Evolutionary conservation across 164 flowering plant genomes (phyloP).

Genomic region (Vitis cinerea): DNA sequence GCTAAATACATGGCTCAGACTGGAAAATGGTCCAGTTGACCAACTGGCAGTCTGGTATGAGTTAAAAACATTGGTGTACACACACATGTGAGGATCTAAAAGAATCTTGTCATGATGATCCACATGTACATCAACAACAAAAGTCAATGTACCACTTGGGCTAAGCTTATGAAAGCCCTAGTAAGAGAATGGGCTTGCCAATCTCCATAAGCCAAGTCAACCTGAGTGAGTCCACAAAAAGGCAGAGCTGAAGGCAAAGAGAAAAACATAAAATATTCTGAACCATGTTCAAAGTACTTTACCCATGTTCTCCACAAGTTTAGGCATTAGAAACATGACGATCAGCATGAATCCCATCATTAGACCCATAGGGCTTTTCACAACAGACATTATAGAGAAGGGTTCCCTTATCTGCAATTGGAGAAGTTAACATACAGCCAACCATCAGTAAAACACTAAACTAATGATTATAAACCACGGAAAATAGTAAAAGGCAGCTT

Average conservation of each 20-base stretch:
- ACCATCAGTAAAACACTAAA: slow-evolving; percentile 1
- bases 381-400: slow-evolving; percentile 67
- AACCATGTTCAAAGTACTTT: slow-evolving; percentile 11
- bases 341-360: slow-evolving; percentile 96
- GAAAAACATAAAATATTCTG: not conserved
- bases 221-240: not conserved
- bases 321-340: slow-evolving; percentile 91
- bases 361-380: slow-evolving; percentile 98
- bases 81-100: too few relatives aligned
- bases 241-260: not conserved
- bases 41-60: too few relatives aligned
- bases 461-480: not conserved
- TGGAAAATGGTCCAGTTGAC: too few relatives aligned
- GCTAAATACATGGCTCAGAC: too few relatives aligned
- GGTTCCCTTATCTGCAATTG: slow-evolving; percentile 83
- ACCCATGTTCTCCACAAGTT: slow-evolving; percentile 90
- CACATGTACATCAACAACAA: too few relatives aligned
- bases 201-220: not conserved
- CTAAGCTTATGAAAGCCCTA: too few relatives aligned
- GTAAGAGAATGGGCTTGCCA: too few relatives aligned
- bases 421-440: slow-evolving; percentile 7
- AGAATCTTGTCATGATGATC: too few relatives aligned
- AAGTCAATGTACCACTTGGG: too few relatives aligned
- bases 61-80: too few relatives aligned
- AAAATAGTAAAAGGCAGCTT: not conserved